Evolutionary conservation across 345 rosid species (phyloP), one percentile per base, ranked within the genome.

Genomic region (Eutrema heterophyllum): DNA sequence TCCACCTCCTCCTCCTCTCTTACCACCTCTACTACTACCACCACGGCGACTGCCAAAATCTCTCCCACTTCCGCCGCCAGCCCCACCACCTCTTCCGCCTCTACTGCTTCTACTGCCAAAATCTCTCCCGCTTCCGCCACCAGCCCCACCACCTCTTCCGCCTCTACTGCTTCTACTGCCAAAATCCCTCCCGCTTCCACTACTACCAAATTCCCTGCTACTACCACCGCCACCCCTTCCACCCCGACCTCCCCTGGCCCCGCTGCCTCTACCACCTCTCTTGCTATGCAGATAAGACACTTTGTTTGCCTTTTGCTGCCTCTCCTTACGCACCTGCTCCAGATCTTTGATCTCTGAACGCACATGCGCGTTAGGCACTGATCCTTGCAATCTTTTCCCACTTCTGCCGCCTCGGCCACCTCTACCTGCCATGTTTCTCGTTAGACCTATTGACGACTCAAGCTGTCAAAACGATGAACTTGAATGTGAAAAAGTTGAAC

Each of bases 261-360:
- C 70, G 2, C 64, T 68, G 0, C 86, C 82, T 56, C 84, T 82
- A 40, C 82, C 85, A 10, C 70, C 75, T 49, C 80, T 68, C 82
- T 88, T 92, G 84, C 78, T 81, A 73, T 95, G 90, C 76, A 88
- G 62, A 67, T 81, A 83, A 14, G 91, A 81, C 11, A 80, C 45
- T 79, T 74, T 83, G 68, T 79, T 77, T 0, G 91, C 98, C 78
- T 87, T 95, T 58, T 83, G 80, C 85, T 87, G 93, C 74, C 98
- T 85, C 64, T 87, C 98, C 77, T 88, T 95, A 6, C 99, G 86
- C 49, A 95, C 89, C 65, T 95, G 99, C 0, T 95, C 97, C 13
- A 92, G 76, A 81, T 90, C 81, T 83, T 90, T 95, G 60, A 92
- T 81, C 79, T 95, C 98, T 14, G 96, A 87, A 55, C 86, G 97